Percentiles rank a stretch among this genome's conserved stretches.
These are phyloP conservation scores for Fusarium heterosporum DNA, from an alignment of 2,329 filamentous ascomycete species.

Conservation along the genomic window DNA sequence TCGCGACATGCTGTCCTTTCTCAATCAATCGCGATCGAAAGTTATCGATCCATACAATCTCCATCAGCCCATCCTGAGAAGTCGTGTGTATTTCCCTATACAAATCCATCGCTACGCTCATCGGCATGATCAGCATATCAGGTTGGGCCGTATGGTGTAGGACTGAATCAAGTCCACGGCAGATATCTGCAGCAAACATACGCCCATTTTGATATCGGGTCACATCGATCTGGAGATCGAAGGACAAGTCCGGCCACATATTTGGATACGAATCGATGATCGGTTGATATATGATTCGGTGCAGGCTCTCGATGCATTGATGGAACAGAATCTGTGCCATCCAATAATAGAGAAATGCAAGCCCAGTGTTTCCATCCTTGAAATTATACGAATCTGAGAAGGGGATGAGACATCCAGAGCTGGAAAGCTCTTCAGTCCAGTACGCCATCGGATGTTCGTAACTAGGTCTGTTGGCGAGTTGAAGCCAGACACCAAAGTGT, in stretches of 20 bases:
- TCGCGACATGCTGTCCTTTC: constrained; percentile 57
- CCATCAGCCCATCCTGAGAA: constrained; percentile 57
- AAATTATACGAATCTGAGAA: constrained; percentile 62
- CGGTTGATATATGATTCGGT: constrained; percentile 59
- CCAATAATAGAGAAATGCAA: constrained; percentile 67
- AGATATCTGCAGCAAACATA: constrained; percentile 62
- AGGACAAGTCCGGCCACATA: constrained; percentile 55
- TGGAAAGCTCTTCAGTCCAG: constrained; percentile 54
- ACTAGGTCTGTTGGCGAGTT: constrained; percentile 46
- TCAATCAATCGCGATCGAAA: constrained; percentile 55
- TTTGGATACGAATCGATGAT: constrained; percentile 56
- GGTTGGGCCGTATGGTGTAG: constrained; percentile 59
- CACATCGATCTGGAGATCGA: constrained; percentile 56
- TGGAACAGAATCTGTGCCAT: constrained; percentile 62
- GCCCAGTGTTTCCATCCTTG: constrained; percentile 56
- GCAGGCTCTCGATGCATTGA: constrained; percentile 60
- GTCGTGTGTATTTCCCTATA: constrained; percentile 55
- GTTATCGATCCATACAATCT: constrained; percentile 61
- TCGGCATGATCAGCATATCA: constrained; percentile 58
- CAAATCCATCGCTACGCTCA: constrained; percentile 57
- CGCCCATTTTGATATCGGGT: constrained; percentile 58
- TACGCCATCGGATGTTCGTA: constrained; percentile 51
- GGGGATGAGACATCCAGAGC: constrained; percentile 52
- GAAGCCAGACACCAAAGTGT: constrained; percentile 62
- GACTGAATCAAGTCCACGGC: constrained; percentile 62